Evolutionary conservation across 176 grass and related monocot species (phyloP).

Genomic region (Juncus effusus): DNA sequence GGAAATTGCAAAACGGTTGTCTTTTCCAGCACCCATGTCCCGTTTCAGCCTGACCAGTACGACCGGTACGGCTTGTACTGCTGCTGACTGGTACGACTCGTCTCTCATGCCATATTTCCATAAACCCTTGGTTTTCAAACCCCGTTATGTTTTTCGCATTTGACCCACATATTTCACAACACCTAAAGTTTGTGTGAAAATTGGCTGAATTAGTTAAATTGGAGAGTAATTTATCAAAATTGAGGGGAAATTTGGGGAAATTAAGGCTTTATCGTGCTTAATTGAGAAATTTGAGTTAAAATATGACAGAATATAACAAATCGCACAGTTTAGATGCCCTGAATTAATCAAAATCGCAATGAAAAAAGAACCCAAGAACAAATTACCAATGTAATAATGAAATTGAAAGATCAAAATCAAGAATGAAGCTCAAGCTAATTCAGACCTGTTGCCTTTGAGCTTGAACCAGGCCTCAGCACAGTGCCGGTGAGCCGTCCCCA

Average conservation of each 20-base stretch:
- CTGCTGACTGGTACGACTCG: conserved; percentile 14
- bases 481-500: conserved; percentile 51
- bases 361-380: background rate
- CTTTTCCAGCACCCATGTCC: conserved; percentile 39
- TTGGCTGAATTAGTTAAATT: too few species aligned
- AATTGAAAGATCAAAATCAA: background rate
- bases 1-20: conserved; percentile 52
- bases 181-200: conserved; percentile 26
- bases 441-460: conserved; percentile 61
- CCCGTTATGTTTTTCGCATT: conserved; percentile 60
- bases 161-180: conserved; percentile 64
- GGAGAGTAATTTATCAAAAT: background rate
- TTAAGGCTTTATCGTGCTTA: background rate
- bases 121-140: conserved; percentile 46
- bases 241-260: background rate
- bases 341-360: background rate
- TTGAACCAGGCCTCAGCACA: conserved; percentile 80
- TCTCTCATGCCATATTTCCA: conserved; percentile 60
- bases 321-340: background rate
- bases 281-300: background rate
- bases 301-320: too few species aligned
- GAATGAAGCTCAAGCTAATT: too few species aligned
- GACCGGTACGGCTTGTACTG: background rate
- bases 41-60: conserved; percentile 8
- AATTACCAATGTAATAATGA: background rate